A percentile compares a stretch with the other conserved stretches of the same genome.
These are phyloP conservation scores for Sugiyamaella mastotermitis DNA, from an alignment of 805 yeast genomes.

Conservation along the genomic window DNA sequence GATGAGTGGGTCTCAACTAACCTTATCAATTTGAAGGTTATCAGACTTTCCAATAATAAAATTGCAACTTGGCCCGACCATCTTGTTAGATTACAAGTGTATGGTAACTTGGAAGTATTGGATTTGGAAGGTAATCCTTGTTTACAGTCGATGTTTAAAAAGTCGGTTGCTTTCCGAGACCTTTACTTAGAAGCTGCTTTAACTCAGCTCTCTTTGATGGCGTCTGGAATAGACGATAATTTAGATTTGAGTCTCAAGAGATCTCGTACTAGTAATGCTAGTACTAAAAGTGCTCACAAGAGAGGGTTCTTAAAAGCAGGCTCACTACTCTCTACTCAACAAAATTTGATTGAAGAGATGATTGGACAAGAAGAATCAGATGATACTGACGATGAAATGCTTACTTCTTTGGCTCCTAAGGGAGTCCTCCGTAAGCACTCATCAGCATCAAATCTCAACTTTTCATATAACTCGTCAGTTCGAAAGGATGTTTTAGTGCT, in stretches of 20 bases:
- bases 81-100: constrained; percentile 15
- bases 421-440: constrained; percentile 9
- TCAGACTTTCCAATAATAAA: constrained; percentile 21
- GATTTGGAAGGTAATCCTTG: constrained; percentile 28
- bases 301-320: not conserved
- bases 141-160: constrained; percentile 17
- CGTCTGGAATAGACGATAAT: not conserved
- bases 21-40: constrained; percentile 18
- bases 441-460: too few relatives aligned
- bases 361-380: constrained; percentile 5
- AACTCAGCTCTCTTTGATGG: not conserved
- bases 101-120: constrained; percentile 18
- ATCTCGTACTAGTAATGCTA: not conserved
- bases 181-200: constrained; percentile 14
- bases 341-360: constrained; percentile 2
- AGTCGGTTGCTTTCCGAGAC: constrained; percentile 19
- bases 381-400: constrained; percentile 18
- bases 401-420: constrained; percentile 18
- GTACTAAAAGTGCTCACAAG: not conserved
- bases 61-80: constrained; percentile 28
- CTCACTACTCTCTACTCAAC: not conserved
- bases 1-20: constrained; percentile 25
- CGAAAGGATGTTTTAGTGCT: too few relatives aligned
- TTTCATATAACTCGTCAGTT: too few relatives aligned
- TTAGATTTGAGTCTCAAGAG: not conserved